A percentile compares a stretch with the other conserved stretches of the same genome.
Conservation (phyloP, 2,329 filamentous ascomycete species). For the Pseudogymnoascus sp. region DNA sequence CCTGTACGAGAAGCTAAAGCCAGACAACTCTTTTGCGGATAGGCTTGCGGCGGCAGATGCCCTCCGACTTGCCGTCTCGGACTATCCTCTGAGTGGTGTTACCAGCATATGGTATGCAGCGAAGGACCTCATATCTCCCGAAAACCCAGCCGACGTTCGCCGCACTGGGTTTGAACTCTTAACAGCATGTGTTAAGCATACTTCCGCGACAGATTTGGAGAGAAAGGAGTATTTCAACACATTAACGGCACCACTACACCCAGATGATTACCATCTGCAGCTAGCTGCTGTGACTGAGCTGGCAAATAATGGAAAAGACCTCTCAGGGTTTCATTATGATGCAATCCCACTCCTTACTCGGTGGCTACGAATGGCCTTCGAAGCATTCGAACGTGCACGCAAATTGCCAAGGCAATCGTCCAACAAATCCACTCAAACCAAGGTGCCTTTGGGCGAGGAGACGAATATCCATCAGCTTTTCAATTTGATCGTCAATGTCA, state of each 20-base stretch:
- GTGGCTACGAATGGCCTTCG: slow-evolving; percentile 52
- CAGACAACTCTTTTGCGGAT: slow-evolving; percentile 40
- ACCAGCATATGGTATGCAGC: slow-evolving; percentile 52
- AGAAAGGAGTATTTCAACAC: slow-evolving; percentile 57
- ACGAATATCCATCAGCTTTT: slow-evolving; percentile 57
- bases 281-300: slow-evolving; percentile 54
- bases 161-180: slow-evolving; percentile 57
- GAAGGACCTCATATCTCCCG: slow-evolving; percentile 53
- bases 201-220: slow-evolving; percentile 55
- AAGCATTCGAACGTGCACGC: slow-evolving; percentile 43
- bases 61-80: slow-evolving; percentile 46
- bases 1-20: slow-evolving; percentile 45
- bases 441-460: slow-evolving; percentile 41
- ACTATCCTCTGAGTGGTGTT: slow-evolving; percentile 42
- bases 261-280: slow-evolving; percentile 58
- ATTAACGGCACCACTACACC: slow-evolving; percentile 44
- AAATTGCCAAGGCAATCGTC: slow-evolving; percentile 37
- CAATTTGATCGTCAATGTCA: slow-evolving; percentile 54
- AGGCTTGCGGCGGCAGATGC: slow-evolving; percentile 48
- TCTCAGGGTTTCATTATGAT: slow-evolving; percentile 60
- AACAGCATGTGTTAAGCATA: slow-evolving; percentile 55
- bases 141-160: slow-evolving; percentile 45
- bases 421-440: slow-evolving; percentile 34
- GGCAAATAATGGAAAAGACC: slow-evolving; percentile 50
- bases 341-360: slow-evolving; percentile 51